These are phyloP conservation scores for Isoetes engelmannii DNA, from an alignment of 83 land plant species.

Conservation along the genomic window DNA sequence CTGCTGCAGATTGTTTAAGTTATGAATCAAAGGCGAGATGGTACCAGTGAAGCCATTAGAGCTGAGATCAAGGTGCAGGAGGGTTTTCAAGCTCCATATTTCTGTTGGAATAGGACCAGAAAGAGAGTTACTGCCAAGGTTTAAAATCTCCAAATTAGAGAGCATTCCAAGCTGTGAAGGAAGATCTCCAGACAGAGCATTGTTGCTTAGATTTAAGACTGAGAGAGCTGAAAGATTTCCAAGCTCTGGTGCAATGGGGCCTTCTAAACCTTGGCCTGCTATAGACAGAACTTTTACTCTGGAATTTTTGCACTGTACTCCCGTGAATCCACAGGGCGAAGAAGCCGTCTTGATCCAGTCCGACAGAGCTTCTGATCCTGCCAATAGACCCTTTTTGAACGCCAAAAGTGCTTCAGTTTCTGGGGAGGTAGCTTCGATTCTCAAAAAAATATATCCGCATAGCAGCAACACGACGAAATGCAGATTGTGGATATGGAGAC, in stretches of 20 bases:
- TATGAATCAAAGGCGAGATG: not conserved
- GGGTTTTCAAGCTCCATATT: conserved; percentile 16
- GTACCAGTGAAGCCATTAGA: not conserved
- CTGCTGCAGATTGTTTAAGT: conserved; percentile 5
- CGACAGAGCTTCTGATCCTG: conserved; percentile 7
- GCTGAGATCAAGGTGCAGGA: not conserved
- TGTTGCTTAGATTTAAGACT: conserved; percentile 44
- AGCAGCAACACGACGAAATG: too few species aligned
- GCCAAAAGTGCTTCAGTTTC: conserved; percentile 19
- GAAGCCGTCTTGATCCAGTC: conserved; percentile 19
- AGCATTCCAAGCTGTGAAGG: conserved; percentile 42
- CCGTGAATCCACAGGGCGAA: conserved; percentile 28
- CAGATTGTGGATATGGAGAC: too few species aligned
- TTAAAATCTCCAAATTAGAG: conserved; percentile 35
- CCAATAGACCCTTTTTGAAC: conserved; percentile 15
- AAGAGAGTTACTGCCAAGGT: conserved; percentile 42
- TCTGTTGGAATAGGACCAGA: conserved; percentile 46
- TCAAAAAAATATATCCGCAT: too few species aligned
- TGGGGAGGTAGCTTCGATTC: not conserved
- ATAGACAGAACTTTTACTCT: too few species aligned
- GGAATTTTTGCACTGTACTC: conserved; percentile 16
- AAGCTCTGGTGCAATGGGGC: conserved; percentile 41
- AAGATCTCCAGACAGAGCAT: conserved; percentile 38
- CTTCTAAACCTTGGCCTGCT: conserved; percentile 20
- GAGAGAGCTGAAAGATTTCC: conserved; percentile 39